Evolutionary conservation across 306 rosid genomes (phyloP), one percentile per base, ranked within the genome.

Genomic region (Sicyos edulis): DNA sequence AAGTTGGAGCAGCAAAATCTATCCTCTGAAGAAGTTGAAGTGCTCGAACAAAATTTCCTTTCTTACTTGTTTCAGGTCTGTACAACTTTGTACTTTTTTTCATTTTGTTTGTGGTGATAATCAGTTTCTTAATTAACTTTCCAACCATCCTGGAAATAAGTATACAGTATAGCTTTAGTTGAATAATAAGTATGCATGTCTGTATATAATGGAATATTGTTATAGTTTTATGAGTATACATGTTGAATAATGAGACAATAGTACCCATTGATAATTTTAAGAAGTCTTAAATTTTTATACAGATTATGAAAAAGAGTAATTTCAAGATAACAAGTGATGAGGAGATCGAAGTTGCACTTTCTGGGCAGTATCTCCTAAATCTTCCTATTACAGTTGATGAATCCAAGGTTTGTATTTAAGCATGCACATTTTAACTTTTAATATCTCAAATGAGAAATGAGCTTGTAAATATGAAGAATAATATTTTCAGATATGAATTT

Each of bases 261-360:
- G 49, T 62, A 70, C 58, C 70, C 2, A 37, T 57, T 15, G 49
- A 37, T 65, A 32, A 56, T 75, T 37, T 53, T 57, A 55, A 52
- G 61, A 12, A 26, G 37, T 71, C 56, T 34, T 77, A n/a, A 19
- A 44, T 59, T 44, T 44, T 59, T 74, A 26, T 75, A 74, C 82
- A 88, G 97, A 89, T 93, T 73, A 87, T 93, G 99, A 89, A 91
- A 65, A 90, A 88, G 82, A 93, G 99, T 84, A 88, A 93, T 84
- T 93, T 93, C 82, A 91, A 90, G 85, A 71, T 93, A 77, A 84
- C 86, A 70, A 83, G 82, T 70, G 84, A 83, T 3, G 95, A 88
- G 66, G 99, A 93, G 79, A 78, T 91, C 73, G 96, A 93, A 62
- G 77, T 93, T 78, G 97, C 99, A 56, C 87, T 62, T 71, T 89